These are phyloP conservation scores for Viola pubescens DNA, from an alignment of 441 rosid genomes.

Conservation along the genomic window DNA sequence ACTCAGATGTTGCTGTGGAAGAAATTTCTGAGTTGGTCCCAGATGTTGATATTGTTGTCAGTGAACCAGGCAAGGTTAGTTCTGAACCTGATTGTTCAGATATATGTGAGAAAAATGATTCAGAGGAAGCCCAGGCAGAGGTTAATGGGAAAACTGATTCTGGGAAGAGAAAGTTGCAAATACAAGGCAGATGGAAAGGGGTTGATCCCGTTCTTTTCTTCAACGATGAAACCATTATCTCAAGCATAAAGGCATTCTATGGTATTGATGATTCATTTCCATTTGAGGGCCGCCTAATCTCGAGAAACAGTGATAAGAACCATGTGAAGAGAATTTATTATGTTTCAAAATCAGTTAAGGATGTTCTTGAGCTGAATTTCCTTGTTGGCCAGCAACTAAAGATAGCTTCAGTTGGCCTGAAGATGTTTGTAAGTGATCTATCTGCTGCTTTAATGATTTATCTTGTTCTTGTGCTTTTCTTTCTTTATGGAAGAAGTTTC, in stretches of 20 bases:
- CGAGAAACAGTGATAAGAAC: slow-evolving; percentile 70
- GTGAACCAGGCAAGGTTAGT: slow-evolving; percentile 26
- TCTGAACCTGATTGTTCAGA: slow-evolving; percentile 26
- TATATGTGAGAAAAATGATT: slow-evolving; percentile 17
- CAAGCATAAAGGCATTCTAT: slow-evolving; percentile 68
- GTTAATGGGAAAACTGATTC: slow-evolving; percentile 33
- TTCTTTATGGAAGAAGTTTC: neutral
- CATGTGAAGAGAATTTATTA: slow-evolving; percentile 94
- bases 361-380: slow-evolving; percentile 68
- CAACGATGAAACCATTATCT: slow-evolving; percentile 64
- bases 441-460: neutral
- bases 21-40: slow-evolving; percentile 39
- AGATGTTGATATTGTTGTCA: slow-evolving; percentile 32
- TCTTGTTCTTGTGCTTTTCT: neutral
- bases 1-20: slow-evolving; percentile 27
- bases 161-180: slow-evolving; percentile 54
- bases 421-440: slow-evolving; percentile 80
- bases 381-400: slow-evolving; percentile 72
- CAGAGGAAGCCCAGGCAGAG: slow-evolving; percentile 26
- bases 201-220: slow-evolving; percentile 83
- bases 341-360: slow-evolving; percentile 71
- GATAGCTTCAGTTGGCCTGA: slow-evolving; percentile 81
- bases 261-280: slow-evolving; percentile 76
- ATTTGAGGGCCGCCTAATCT: slow-evolving; percentile 62
- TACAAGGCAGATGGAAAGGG: slow-evolving; percentile 88